Base-by-base conservation (phyloP, 2,329 filamentous ascomycete species). In the Ceratocystis harringtonii region DNA sequence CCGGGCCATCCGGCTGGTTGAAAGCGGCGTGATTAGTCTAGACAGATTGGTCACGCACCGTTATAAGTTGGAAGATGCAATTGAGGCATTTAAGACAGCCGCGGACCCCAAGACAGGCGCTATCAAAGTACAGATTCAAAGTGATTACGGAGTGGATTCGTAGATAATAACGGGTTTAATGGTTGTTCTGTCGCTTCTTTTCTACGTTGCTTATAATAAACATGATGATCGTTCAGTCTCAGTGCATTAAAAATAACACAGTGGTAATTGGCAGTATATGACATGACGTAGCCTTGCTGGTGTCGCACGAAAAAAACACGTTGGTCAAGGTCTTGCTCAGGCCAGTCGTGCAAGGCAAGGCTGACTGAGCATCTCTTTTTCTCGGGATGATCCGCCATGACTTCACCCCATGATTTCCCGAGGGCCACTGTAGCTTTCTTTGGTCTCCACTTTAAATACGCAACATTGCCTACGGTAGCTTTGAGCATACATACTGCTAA, bases 101-200 rank as follows among this genome's bases (percentile, higher is more conserved):
- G 84, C 88, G 7, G 85, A 96, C 76, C 87, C 90, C 48, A 91
- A 88, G 80, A 95, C 89, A 63, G 92, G 92, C 5, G 90, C 92
- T n/a, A 96, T 97, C 77, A 97, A 97, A 81, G 92, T 96, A 68
- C 88, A 91, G 81, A 96, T 96, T 72, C 90, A 92, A 79, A 90
- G 83, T 71, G 66, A 67, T 19, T 67, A 67, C 19, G 66, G 66
- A 3, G 66, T 65, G 10, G 66, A 67, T 62, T 32, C 58, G 32
- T 67, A 62, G 43, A 58, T n/a, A 6, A 32, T 17, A 15, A 25
- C 41, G 7, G 19, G 19, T 48, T 17, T 19, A 10, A 10, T 44
- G 10, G 17, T n/a, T 19, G 22, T 19, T 36, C 15, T 12, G n/a
- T 44, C 19, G 17, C 28, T 62, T 15, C 6, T 45, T 15, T 19